Evolutionary conservation across 1,284 basidiomycete genomes (phyloP).

Genomic region (Butyriboletus appendiculatus): DNA sequence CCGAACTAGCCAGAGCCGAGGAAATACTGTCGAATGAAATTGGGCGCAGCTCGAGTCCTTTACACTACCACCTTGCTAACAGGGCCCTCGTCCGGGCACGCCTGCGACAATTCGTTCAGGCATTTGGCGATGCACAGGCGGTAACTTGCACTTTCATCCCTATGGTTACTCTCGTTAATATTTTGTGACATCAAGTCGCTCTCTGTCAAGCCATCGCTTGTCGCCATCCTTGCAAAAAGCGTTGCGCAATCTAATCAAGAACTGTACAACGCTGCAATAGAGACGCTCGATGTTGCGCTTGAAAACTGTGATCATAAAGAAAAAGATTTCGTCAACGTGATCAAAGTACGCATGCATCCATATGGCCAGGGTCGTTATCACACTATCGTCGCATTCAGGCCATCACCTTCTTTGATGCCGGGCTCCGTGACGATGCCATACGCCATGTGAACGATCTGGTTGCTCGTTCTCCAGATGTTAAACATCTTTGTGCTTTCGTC

Average conservation of each 20-base stretch:
- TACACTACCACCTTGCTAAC: slow-evolving; percentile 16
- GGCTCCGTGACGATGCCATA: slow-evolving; percentile 6
- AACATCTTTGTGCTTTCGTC: slow-evolving; percentile 9
- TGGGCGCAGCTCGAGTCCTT: background rate
- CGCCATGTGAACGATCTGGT: background rate
- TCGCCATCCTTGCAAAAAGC: slow-evolving; percentile 13
- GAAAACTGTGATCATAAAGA: slow-evolving; percentile 2
- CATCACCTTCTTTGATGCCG: slow-evolving; percentile 13
- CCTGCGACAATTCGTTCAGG: slow-evolving; percentile 7
- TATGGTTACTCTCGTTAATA: background rate
- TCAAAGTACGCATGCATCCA: slow-evolving; percentile 17
- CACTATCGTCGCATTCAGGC: slow-evolving; percentile 4
- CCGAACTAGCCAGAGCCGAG: slow-evolving; percentile 11
- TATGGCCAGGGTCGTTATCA: background rate
- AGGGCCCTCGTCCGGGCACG: slow-evolving; percentile 19
- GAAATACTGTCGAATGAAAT: slow-evolving; percentile 20
- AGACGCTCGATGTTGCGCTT: slow-evolving; percentile 6
- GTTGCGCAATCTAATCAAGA: background rate
- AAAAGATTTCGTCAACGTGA: slow-evolving; percentile 7
- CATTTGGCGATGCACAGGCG: slow-evolving; percentile 16
- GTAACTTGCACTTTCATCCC: slow-evolving; percentile 5
- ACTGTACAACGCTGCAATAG: background rate
- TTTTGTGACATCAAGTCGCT: slow-evolving; percentile 11
- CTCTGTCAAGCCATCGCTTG: slow-evolving; percentile 1
- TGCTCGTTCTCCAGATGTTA: background rate